Percentiles rank a stretch among this genome's conserved stretches.
Evolutionary conservation across 2,329 filamentous ascomycete species (phyloP).

Genomic region (Myriosclerotinia scirpicola): DNA sequence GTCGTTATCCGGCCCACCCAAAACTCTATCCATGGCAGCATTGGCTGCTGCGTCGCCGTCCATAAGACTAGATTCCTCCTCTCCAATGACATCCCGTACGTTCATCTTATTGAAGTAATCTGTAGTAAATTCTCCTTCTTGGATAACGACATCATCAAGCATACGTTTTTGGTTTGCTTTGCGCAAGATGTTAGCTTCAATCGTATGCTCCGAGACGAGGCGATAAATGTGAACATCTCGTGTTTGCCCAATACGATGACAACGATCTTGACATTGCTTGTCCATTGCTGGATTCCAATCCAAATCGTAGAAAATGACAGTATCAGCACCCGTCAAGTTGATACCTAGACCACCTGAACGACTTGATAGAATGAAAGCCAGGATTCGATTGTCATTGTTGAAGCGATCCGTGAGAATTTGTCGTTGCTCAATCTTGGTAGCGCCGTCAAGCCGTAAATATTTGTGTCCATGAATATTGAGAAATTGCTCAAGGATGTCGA

Average conservation of each 20-base stretch:
- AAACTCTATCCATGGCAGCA: conserved; percentile 81
- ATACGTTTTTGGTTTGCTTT: conserved; percentile 98
- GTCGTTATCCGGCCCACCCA: conserved; percentile 59
- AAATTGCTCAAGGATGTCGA: conserved; percentile 96
- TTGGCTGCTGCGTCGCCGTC: conserved; percentile 71
- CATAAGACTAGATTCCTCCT: conserved; percentile 52
- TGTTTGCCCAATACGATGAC: conserved; percentile 95
- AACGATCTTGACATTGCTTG: conserved; percentile 97
- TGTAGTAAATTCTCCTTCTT: conserved; percentile 96
- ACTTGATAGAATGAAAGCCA: conserved; percentile 93
- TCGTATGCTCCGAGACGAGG: conserved; percentile 88
- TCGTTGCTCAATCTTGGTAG: conserved; percentile 91
- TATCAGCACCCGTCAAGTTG: conserved; percentile 94
- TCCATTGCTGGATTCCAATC: conserved; percentile 99
- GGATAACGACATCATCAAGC: conserved; percentile 96
- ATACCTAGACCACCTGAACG: conserved; percentile 93
- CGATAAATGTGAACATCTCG: conserved; percentile 98
- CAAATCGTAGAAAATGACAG: conserved; percentile 97
- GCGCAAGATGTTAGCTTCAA: conserved; percentile 95
- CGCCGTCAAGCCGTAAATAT: conserved; percentile 93
- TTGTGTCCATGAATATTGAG: conserved; percentile 97
- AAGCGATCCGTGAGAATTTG: conserved; percentile 96
- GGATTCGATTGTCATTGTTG: conserved; percentile 88
- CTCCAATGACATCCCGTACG: conserved; percentile 66
- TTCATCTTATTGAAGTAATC: conserved; percentile 85